phyloP scores from a whole-genome alignment of 2,329 filamentous ascomycete genomes.

The Sporothrix protearum region DNA sequence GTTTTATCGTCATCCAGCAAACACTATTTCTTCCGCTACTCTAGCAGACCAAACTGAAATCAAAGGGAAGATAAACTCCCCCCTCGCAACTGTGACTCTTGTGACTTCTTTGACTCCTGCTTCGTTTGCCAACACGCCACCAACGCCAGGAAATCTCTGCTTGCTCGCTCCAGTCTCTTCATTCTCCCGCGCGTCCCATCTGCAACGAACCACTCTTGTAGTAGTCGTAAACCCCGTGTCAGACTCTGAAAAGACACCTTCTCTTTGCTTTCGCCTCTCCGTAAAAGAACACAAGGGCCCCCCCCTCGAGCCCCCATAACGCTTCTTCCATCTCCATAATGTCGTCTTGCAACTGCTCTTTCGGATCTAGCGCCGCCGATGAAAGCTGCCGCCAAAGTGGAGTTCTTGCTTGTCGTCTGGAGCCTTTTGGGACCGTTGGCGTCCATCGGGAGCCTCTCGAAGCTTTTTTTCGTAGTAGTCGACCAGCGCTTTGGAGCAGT shows the following conservation, averaged over 20 bases:
- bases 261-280: neutral
- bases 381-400: neutral
- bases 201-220: slow-evolving; percentile 1
- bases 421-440: neutral
- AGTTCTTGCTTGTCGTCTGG: neutral
- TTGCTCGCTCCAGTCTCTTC: neutral
- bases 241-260: neutral
- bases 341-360: slow-evolving; percentile 17
- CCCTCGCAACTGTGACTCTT: neutral
- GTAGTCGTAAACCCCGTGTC: neutral
- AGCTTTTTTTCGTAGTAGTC: neutral
- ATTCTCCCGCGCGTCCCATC: neutral
- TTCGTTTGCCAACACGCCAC: neutral
- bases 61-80: neutral
- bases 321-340: neutral
- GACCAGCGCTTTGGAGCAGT: neutral
- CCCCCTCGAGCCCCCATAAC: neutral
- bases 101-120: neutral
- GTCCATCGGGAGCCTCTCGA: neutral
- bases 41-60: neutral
- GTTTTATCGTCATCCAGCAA: neutral
- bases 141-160: neutral
- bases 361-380: slow-evolving; percentile 10
- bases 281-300: neutral
- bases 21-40: neutral